A percentile compares a stretch with the other conserved stretches of the same genome.
These are phyloP conservation scores for Scedosporium minutisporum DNA, from an alignment of 2,329 filamentous ascomycete species.

Conservation along the genomic window DNA sequence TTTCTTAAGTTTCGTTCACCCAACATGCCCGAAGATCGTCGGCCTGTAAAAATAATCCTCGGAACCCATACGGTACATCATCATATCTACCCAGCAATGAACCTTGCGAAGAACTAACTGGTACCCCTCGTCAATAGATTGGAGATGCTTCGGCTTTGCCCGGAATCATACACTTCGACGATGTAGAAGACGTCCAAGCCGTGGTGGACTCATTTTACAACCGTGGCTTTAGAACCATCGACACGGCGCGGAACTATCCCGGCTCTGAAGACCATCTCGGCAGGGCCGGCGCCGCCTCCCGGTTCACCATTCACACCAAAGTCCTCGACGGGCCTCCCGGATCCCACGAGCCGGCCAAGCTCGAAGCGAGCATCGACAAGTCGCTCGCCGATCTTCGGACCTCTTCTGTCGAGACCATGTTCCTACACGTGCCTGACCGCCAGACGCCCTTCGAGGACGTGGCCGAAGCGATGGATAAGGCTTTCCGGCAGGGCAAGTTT, in stretches of 20 bases:
- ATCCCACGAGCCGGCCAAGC: constrained; percentile 17
- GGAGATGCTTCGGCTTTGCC: neutral
- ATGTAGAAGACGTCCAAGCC: constrained; percentile 13
- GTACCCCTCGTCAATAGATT: neutral
- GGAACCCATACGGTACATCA: neutral
- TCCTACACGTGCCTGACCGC: constrained; percentile 36
- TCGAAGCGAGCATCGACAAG: constrained; percentile 19
- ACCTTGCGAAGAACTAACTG: no score
- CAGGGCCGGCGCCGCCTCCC: constrained; percentile 15
- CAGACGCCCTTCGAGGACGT: constrained; percentile 30
- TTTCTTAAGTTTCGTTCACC: neutral
- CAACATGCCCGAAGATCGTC: no score
- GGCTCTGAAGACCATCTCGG: constrained; percentile 22
- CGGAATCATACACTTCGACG: neutral
- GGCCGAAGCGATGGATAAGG: constrained; percentile 29
- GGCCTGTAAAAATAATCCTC: neutral
- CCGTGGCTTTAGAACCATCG: constrained; percentile 19
- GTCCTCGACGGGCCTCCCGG: constrained; percentile 16
- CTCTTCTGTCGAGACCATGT: constrained; percentile 22
- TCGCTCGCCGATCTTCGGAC: constrained; percentile 21
- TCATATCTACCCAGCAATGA: no score
- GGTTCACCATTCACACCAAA: constrained; percentile 27
- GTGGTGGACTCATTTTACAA: constrained; percentile 15
- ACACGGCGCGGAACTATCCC: constrained; percentile 24
- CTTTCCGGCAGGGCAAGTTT: constrained; percentile 30